phyloP scores from a whole-genome alignment of 805 yeast species.

The Hanseniaspora nectarophila region DNA sequence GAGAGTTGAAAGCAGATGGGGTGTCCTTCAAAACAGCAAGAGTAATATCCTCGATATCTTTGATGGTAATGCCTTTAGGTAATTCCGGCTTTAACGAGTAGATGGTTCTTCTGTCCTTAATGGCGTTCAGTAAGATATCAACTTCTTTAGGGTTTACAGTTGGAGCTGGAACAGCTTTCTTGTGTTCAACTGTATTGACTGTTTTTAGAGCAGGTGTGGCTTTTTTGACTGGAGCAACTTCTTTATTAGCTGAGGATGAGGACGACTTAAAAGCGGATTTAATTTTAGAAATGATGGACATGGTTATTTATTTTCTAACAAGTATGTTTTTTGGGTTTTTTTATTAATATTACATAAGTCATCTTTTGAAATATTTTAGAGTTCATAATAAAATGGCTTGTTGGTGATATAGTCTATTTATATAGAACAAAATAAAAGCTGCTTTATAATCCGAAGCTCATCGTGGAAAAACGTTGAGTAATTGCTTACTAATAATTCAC shows the following conservation, averaged over 20 bases:
- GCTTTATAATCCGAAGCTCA: too few relatives aligned
- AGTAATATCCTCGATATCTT: conserved; percentile 33
- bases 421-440: too few relatives aligned
- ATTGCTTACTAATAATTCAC: background rate
- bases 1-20: conserved; percentile 44
- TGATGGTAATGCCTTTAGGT: conserved; percentile 33
- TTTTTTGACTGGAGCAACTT: background rate
- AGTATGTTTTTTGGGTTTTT: background rate
- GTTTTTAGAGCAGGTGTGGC: conserved; percentile 5
- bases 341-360: too few relatives aligned
- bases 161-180: conserved; percentile 13
- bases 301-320: background rate
- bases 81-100: conserved; percentile 36
- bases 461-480: too few relatives aligned
- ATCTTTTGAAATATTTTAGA: too few relatives aligned
- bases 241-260: background rate
- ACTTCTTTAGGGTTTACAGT: conserved; percentile 3
- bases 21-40: conserved; percentile 36
- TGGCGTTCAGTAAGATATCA: conserved; percentile 24
- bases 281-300: conserved; percentile 3
- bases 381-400: too few relatives aligned
- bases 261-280: conserved; percentile 5
- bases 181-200: background rate
- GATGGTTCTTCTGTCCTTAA: conserved; percentile 37
- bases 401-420: too few relatives aligned